Conservation (phyloP, 2,329 filamentous ascomycete species). For the Fusarium oligoseptatum region DNA sequence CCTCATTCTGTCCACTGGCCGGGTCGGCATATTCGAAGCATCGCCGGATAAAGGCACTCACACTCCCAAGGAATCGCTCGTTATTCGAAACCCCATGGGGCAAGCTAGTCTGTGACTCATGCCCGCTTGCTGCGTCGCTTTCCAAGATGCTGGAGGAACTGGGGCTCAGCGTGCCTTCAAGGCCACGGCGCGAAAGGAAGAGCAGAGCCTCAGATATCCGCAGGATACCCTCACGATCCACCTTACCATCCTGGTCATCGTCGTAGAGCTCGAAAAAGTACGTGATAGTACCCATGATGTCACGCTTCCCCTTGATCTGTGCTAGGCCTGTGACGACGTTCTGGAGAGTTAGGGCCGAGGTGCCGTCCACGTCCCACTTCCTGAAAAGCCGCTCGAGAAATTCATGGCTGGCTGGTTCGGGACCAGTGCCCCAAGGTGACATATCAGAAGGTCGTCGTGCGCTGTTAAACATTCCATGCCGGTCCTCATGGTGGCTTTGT, state of each 20-base stretch:
- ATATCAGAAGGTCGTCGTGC: slow-evolving; percentile 61
- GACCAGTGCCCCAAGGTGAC: slow-evolving; percentile 68
- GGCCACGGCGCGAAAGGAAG: slow-evolving; percentile 89
- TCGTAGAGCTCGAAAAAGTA: slow-evolving; percentile 99
- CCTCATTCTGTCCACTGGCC: slow-evolving; percentile 68
- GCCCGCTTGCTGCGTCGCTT: slow-evolving; percentile 48
- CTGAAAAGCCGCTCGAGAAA: slow-evolving; percentile 90
- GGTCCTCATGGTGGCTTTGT: slow-evolving; percentile 61
- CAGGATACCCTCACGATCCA: slow-evolving; percentile 94
- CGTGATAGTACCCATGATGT: slow-evolving; percentile 97
- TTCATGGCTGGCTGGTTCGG: slow-evolving; percentile 89
- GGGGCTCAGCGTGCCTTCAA: slow-evolving; percentile 81
- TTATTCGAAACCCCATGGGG: slow-evolving; percentile 74
- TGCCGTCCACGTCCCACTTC: slow-evolving; percentile 86
- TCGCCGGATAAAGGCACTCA: slow-evolving; percentile 93
- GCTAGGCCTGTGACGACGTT: slow-evolving; percentile 93
- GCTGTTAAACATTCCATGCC: slow-evolving; percentile 71
- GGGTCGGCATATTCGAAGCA: slow-evolving; percentile 99
- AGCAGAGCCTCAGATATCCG: slow-evolving; percentile 93
- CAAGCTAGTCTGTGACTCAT: slow-evolving; percentile 55
- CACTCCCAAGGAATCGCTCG: slow-evolving; percentile 90
- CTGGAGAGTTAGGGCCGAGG: slow-evolving; percentile 84
- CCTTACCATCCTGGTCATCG: slow-evolving; percentile 88
- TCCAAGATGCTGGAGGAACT: slow-evolving; percentile 69
- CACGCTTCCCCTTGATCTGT: slow-evolving; percentile 89